phyloP scores from a whole-genome alignment of 2,329 filamentous ascomycete species.

The Fusarium sp. region DNA sequence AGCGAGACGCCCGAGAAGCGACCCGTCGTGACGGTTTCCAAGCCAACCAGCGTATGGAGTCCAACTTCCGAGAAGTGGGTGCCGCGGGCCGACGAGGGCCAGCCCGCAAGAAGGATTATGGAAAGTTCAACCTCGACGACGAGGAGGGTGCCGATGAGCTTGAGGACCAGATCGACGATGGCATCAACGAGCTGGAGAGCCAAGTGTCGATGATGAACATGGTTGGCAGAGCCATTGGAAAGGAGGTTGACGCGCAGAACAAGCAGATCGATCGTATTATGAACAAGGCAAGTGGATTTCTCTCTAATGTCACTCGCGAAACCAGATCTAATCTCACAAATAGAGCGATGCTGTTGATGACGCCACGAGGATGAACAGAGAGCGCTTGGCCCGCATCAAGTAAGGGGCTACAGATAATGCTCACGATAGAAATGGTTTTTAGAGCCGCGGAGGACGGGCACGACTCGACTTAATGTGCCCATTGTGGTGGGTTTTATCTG shows the following conservation, averaged over 20 bases:
- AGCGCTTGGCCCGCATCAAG: conserved; percentile 73
- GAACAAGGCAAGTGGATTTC: conserved; percentile 70
- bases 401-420: conserved; percentile 35
- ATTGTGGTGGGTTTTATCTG: not conserved
- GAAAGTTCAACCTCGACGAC: conserved; percentile 83
- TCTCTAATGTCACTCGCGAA: not conserved
- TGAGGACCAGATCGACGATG: conserved; percentile 67
- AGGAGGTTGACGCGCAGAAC: conserved; percentile 83
- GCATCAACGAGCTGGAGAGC: conserved; percentile 73
- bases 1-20: conserved; percentile 74
- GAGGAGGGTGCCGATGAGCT: conserved; percentile 65
- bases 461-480: conserved; percentile 14
- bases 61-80: conserved; percentile 58
- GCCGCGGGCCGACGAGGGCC: conserved; percentile 45
- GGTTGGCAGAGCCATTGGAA: conserved; percentile 78
- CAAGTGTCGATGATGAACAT: conserved; percentile 79
- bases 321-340: conserved; percentile 44
- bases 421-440: conserved; percentile 14
- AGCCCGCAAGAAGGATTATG: conserved; percentile 55
- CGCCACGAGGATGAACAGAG: conserved; percentile 82
- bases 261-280: conserved; percentile 79
- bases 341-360: conserved; percentile 88
- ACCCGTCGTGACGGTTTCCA: conserved; percentile 65
- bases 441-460: conserved; percentile 3
- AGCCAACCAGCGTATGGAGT: conserved; percentile 66